These are phyloP conservation scores for Phytophthora boehmeriae DNA, from an alignment of 352 stramenopile species.

Conservation along the genomic window DNA sequence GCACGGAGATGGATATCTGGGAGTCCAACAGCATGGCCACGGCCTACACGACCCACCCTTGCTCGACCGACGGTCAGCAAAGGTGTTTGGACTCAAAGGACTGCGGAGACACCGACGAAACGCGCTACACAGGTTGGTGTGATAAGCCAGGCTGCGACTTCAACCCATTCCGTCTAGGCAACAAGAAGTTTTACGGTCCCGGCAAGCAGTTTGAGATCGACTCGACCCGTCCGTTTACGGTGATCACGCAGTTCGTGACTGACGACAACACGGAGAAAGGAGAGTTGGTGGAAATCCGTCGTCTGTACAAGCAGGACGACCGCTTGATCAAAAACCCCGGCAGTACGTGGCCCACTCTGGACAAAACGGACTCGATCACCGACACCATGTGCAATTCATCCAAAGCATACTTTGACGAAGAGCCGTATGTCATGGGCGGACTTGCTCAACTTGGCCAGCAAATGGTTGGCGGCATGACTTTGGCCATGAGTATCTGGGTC, in stretches of 20 bases:
- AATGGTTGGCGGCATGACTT: constrained; percentile 42
- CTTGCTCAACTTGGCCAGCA: constrained; percentile 42
- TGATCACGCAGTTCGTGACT: constrained; percentile 62
- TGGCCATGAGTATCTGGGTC: constrained; percentile 57
- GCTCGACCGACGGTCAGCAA: constrained; percentile 17
- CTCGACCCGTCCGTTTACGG: constrained; percentile 48
- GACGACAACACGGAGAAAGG: constrained; percentile 38
- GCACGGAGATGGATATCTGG: constrained; percentile 61
- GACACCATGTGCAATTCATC: constrained; percentile 36
- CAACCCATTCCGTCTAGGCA: constrained; percentile 55
- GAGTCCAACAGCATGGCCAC: constrained; percentile 52
- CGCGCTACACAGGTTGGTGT: constrained; percentile 51
- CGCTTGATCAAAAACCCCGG: too few relatives aligned
- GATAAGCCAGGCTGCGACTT: constrained; percentile 62
- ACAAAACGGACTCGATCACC: constrained; percentile 32
- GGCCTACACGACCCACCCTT: constrained; percentile 36
- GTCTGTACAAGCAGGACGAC: constrained; percentile 51
- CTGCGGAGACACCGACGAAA: constrained; percentile 27
- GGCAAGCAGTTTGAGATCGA: constrained; percentile 49
- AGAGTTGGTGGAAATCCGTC: constrained; percentile 51
- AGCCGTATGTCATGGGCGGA: constrained; percentile 30
- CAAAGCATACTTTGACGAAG: constrained; percentile 47
- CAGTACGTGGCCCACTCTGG: too few relatives aligned
- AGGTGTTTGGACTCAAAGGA: constrained; percentile 27
- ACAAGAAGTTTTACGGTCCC: constrained; percentile 46